Percentiles rank a stretch among this genome's conserved stretches.
Conservation (phyloP, 139 green algal species). For the Chlorella sp. region DNA sequence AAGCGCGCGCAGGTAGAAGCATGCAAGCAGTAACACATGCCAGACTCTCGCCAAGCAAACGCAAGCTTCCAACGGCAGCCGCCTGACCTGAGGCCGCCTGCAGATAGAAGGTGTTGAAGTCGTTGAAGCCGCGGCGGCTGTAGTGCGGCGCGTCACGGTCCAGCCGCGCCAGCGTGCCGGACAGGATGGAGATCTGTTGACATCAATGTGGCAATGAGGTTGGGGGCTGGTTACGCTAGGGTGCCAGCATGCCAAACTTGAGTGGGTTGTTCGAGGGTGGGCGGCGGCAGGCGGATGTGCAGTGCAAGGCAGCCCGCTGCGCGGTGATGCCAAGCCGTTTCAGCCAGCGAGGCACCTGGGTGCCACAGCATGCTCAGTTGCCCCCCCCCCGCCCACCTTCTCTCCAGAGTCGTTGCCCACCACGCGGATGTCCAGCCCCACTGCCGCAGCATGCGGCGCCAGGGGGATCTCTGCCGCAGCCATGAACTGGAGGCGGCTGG, state of each 20-base stretch:
- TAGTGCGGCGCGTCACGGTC: conserved; percentile 90
- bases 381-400: conserved; percentile 58
- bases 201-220: too few species aligned
- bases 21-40: too few species aligned
- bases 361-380: too few species aligned
- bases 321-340: not conserved
- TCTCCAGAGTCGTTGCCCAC: conserved; percentile 93
- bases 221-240: not conserved
- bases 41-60: too few species aligned
- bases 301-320: not conserved
- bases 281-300: not conserved
- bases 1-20: too few species aligned
- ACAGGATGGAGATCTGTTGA: conserved; percentile 88
- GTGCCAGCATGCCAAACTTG: not conserved
- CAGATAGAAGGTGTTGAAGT: conserved; percentile 91
- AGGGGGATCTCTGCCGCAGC: conserved; percentile 74
- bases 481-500: conserved; percentile 75
- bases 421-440: conserved; percentile 89
- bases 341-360: too few species aligned
- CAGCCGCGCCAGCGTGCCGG: conserved; percentile 86
- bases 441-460: conserved; percentile 73
- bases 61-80: too few species aligned
- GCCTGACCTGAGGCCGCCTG: conserved; percentile 1
- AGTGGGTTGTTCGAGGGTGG: too few species aligned
- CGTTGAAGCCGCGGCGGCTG: conserved; percentile 53